phyloP scores from a whole-genome alignment of 306 rosid species.

The Cicer chorassanicum region DNA sequence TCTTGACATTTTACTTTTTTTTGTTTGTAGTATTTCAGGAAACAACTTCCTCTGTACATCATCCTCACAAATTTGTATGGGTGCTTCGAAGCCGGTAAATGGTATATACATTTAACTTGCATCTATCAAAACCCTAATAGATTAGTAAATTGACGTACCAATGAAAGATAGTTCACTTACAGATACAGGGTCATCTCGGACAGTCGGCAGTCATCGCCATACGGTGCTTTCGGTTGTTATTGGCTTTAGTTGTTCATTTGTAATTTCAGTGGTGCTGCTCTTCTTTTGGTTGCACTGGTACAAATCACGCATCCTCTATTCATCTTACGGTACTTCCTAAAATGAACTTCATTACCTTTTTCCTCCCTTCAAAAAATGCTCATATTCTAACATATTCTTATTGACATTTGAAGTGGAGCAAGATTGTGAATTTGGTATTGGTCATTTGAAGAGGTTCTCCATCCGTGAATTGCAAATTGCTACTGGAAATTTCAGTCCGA shows the following conservation, averaged over 20 bases:
- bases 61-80: slow-evolving; percentile 59
- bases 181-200: slow-evolving; percentile 63
- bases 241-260: slow-evolving; percentile 76
- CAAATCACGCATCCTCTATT: slow-evolving; percentile 70
- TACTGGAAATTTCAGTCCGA: slow-evolving; percentile 79
- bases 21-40: slow-evolving; percentile 71
- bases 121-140: slow-evolving; percentile 21
- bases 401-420: slow-evolving; percentile 77
- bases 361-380: slow-evolving; percentile 5
- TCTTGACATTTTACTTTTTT: slow-evolving; percentile 47
- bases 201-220: slow-evolving; percentile 54
- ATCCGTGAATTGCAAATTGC: slow-evolving; percentile 88
- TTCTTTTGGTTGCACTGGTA: slow-evolving; percentile 77
- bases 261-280: slow-evolving; percentile 70
- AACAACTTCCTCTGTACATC: slow-evolving; percentile 77
- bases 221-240: slow-evolving; percentile 72
- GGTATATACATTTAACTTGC: slow-evolving; percentile 57
- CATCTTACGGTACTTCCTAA: slow-evolving; percentile 81
- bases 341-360: slow-evolving; percentile 31
- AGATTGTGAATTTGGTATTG: slow-evolving; percentile 84
- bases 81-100: slow-evolving; percentile 62
- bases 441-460: slow-evolving; percentile 86
- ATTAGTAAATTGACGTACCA: slow-evolving; percentile 24
- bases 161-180: slow-evolving; percentile 43
- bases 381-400: slow-evolving; percentile 39